Conservation (phyloP, 2,329 filamentous ascomycete genomes). For the Fusarium mundagurra region DNA sequence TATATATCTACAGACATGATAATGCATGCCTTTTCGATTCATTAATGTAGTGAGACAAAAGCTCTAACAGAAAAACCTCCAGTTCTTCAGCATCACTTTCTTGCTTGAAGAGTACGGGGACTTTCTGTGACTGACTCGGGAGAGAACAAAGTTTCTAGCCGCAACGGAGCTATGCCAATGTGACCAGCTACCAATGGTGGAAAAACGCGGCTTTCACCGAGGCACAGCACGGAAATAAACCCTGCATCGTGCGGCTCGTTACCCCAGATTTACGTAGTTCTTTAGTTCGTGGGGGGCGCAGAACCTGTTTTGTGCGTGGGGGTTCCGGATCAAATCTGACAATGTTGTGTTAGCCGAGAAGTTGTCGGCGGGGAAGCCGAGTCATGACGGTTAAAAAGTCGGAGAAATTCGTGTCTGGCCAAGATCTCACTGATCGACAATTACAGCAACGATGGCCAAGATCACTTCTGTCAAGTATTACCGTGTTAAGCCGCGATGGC, state of each 20-base stretch:
- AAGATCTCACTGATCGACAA: no score
- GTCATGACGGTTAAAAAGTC: background rate
- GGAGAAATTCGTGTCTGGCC: background rate
- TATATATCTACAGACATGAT: background rate
- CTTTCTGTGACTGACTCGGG: background rate
- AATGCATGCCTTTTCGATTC: fast-evolving
- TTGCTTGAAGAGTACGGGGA: background rate
- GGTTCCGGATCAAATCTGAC: background rate
- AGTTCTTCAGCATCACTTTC: background rate
- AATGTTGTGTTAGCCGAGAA: background rate
- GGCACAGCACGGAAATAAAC: background rate
- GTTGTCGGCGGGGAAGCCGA: background rate
- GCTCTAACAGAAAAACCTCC: fast-evolving
- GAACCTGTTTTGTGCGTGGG: slow-evolving; percentile 1
- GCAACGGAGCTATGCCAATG: background rate
- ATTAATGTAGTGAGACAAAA: background rate
- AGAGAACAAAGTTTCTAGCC: background rate
- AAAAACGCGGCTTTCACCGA: background rate
- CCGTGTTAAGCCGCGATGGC: slow-evolving; percentile 77
- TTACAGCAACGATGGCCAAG: slow-evolving; percentile 45
- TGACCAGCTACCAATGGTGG: background rate
- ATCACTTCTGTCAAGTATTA: slow-evolving; percentile 72
- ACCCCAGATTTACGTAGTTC: slow-evolving; percentile 5
- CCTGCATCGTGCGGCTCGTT: background rate
- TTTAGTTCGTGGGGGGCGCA: background rate